Conservation (phyloP, 2,329 filamentous ascomycete species). For the Colletotrichum simmondsii region DNA sequence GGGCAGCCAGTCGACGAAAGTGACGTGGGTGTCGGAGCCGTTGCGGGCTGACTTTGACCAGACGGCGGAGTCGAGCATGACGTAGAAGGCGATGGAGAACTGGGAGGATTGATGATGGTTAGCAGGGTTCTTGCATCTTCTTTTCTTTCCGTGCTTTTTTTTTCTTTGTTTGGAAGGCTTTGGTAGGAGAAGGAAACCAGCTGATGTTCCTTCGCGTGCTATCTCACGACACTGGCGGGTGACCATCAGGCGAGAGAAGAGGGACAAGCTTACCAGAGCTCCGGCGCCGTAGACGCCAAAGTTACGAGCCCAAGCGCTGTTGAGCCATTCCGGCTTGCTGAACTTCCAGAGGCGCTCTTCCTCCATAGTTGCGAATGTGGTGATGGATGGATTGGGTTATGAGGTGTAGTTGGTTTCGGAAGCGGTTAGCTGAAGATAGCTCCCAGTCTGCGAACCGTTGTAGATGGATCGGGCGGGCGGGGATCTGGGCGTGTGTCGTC, state of each 20-base stretch:
- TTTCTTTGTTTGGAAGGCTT: not conserved
- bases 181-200: not conserved
- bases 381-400: not conserved
- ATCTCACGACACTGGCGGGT: not conserved
- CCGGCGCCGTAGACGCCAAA: constrained; percentile 72
- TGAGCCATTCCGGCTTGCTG: constrained; percentile 73
- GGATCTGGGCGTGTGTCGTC: not conserved
- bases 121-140: not conserved
- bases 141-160: not conserved
- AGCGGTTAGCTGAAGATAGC: not conserved
- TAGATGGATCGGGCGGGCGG: constrained; percentile 7
- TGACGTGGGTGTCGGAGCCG: constrained; percentile 70
- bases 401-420: not conserved
- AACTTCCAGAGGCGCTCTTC: constrained; percentile 77
- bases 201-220: not conserved
- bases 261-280: constrained; percentile 63
- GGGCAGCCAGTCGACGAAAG: constrained; percentile 77
- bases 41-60: constrained; percentile 73
- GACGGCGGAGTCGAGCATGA: constrained; percentile 74
- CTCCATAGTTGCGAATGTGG: constrained; percentile 56
- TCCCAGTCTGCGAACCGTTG: constrained; percentile 19
- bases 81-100: constrained; percentile 77
- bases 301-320: constrained; percentile 72
- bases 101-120: constrained; percentile 40
- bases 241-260: not conserved